Base-by-base conservation (phyloP, 2,329 filamentous ascomycete species). In the Stylonectria norvegica region DNA sequence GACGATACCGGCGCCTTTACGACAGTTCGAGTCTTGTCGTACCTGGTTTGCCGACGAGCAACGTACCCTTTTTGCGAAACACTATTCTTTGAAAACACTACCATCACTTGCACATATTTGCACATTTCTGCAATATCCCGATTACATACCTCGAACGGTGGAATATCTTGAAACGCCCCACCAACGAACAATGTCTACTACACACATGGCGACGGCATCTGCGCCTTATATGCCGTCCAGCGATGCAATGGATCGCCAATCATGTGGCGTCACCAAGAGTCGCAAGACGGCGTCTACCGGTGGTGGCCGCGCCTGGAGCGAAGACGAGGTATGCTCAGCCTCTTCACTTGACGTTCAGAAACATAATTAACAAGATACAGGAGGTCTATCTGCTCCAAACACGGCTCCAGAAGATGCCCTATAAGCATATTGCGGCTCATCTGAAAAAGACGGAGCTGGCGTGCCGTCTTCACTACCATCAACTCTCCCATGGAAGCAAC, bases 381-480 rank as follows among this genome's bases (percentile, higher is more conserved):
- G 88, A 93, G 68, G 77, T 82, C 42, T 93, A 91, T 63, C 81
- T 93, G 39, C 76, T 93, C 46, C 85, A 89, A 66, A 90, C 85
- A 45, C 85, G 87, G 43, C 78, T 87, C 57, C 85, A 90, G 58
- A 91, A 91, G 69, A 89, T 91, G 81, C 87, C 87, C 1, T 93
- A 93, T 68, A 93, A 91, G 73, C 86, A 91, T 62, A 93, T 93
- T 60, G 87, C 87, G 43, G 79, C 83, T 43, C 84, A 90, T 56
- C 71, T 93, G 53, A 88, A 89, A 68, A 94, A 93, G 73, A 93
- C 87, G 1, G 87, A 93, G 69, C 73, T 93, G 44, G 87, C 87
- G 34, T 94, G 87, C 68, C 86, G 88, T 48, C 77, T 94, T 48
- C 88, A 93, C 66, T 91, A 88, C 62, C 87, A 94, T 59, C 87